Evolutionary conservation across 352 stramenopile species (phyloP).

Genomic region (Phytophthora vignae): DNA sequence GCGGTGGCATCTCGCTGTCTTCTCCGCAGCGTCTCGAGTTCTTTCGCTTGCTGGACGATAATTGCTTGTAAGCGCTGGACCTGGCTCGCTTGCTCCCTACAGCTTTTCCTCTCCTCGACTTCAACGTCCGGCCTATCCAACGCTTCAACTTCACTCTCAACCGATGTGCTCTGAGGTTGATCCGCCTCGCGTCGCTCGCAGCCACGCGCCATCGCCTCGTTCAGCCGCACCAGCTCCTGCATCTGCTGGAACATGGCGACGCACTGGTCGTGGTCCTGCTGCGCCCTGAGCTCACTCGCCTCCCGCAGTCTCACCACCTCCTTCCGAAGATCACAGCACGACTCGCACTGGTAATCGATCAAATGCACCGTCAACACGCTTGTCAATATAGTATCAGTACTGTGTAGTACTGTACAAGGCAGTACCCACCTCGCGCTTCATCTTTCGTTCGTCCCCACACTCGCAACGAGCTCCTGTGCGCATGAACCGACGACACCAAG

Average conservation of each 20-base stretch:
- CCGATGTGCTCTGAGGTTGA: background rate
- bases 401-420: too few relatives aligned
- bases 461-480: background rate
- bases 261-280: constrained; percentile 46
- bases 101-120: background rate
- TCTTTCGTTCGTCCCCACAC: background rate
- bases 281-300: constrained; percentile 33
- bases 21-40: constrained; percentile 38
- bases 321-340: constrained; percentile 19
- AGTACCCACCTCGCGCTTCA: constrained; percentile 17
- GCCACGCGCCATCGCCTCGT: constrained; percentile 24
- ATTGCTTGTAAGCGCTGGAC: constrained; percentile 42
- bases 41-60: constrained; percentile 50
- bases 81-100: background rate
- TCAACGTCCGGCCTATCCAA: background rate
- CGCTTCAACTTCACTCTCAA: background rate
- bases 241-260: constrained; percentile 56
- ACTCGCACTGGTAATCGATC: constrained; percentile 18
- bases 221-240: constrained; percentile 51
- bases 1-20: constrained; percentile 14
- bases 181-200: background rate
- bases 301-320: constrained; percentile 30
- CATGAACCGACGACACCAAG: background rate
- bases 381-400: too few relatives aligned
- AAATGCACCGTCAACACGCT: background rate